Base-by-base conservation (phyloP, 1,139 yeast species). In the Candida gigantensis region DNA sequence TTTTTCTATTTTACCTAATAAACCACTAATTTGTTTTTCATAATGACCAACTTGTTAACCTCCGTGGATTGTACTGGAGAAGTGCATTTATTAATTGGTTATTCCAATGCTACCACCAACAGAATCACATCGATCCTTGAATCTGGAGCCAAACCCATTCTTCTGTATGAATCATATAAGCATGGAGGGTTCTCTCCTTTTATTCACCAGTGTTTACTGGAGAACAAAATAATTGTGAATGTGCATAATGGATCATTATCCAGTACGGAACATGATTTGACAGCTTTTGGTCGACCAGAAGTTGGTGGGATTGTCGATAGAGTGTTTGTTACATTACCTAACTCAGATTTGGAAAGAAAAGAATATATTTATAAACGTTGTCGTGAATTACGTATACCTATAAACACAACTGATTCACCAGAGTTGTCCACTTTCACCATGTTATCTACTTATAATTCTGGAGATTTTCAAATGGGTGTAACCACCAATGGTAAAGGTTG, bases 401-500 rank as follows among this genome's bases (percentile, higher is more conserved):
- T 90, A 27, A 89, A 89, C 53, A 82, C 84, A 0, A 76, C 85
- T 1, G 96, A 88, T 50, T 73, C 79, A 5, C 81, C 90, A 0
- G 80, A 80, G 28, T 68, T 73, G 26, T 85, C 95, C 39, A 77
- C 90, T 0, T 90, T 90, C 55, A 79, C 94, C 0, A 57, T 89
- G 40, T 65, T 88, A 24, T 86, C 97, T 0, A 79, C 92, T 0
- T 77, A 76, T 53, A 62, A 66, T 1, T 79, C 82, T 38, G 95
- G 95, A 2, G 81, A 78, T 43, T 79, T 90, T 60, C 94, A 86
- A 57, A 51, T 90, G 35, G 95, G 96, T 0, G 79, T 90, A 5
- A 81, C 94, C 6, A 90, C 97, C 0, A 76, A 81, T 25, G 96
- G 97, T 0, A 85, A 85, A 58, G 97, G 97, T 2, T 90, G 97